phyloP scores from a whole-genome alignment of 495 filamentous ascomycete species.

The Glutinoglossum americanum region DNA sequence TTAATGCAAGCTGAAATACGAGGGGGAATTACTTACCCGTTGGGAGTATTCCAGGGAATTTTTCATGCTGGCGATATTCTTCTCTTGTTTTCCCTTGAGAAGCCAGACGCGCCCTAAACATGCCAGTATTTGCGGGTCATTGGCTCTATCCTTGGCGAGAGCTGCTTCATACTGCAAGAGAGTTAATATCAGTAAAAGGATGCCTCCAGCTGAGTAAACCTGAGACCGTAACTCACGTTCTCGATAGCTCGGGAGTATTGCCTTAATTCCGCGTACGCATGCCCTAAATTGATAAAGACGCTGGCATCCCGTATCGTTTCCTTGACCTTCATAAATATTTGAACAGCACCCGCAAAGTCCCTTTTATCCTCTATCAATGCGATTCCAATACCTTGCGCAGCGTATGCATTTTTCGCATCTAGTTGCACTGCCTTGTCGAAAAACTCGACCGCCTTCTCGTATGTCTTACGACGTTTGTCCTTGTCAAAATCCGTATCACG shows the following conservation, averaged over 20 bases:
- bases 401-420: conserved; percentile 83
- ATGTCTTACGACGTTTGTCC: conserved; percentile 67
- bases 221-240: conserved; percentile 24
- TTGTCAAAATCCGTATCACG: conserved; percentile 73
- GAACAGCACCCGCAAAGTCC: conserved; percentile 55
- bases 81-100: conserved; percentile 63
- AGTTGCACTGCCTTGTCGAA: conserved; percentile 92
- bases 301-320: conserved; percentile 74
- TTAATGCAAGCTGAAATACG: background rate
- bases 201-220: background rate
- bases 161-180: conserved; percentile 38
- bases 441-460: conserved; percentile 85
- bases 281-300: conserved; percentile 78
- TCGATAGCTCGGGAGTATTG: conserved; percentile 84
- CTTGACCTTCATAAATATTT: conserved; percentile 68
- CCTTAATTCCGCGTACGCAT: conserved; percentile 70
- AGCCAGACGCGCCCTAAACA: conserved; percentile 93
- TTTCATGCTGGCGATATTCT: conserved; percentile 58
- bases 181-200: background rate
- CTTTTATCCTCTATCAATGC: conserved; percentile 84
- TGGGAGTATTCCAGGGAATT: conserved; percentile 71
- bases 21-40: conserved; percentile 25
- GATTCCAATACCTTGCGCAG: conserved; percentile 87
- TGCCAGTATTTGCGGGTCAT: conserved; percentile 63
- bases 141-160: conserved; percentile 53